Conservation (phyloP, 495 filamentous ascomycete species). For the Aspergillus olivimuriae region DNA sequence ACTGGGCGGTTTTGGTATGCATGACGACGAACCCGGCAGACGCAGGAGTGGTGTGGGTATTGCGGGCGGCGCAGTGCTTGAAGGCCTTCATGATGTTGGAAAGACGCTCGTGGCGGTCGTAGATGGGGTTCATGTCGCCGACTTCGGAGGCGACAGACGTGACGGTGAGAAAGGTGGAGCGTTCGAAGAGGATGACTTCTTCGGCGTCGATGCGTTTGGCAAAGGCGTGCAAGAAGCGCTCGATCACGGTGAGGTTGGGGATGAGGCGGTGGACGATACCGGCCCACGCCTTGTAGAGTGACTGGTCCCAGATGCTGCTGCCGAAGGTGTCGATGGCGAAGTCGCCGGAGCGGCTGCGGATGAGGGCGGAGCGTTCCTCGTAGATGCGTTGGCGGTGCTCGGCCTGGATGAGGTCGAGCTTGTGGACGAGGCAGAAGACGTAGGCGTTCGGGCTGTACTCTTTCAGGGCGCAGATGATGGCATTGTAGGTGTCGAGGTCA, state of each 20-base stretch:
- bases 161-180: conserved; percentile 91
- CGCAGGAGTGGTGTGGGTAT: conserved; percentile 45
- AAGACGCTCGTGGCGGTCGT: conserved; percentile 89
- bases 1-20: conserved; percentile 62
- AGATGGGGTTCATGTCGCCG: conserved; percentile 74
- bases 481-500: conserved; percentile 81
- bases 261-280: conserved; percentile 94
- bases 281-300: conserved; percentile 96
- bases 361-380: conserved; percentile 64
- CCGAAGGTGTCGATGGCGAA: conserved; percentile 72
- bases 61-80: conserved; percentile 70
- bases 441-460: conserved; percentile 80
- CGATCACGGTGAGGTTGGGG: conserved; percentile 85
- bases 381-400: conserved; percentile 73
- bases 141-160: conserved; percentile 69
- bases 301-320: conserved; percentile 98
- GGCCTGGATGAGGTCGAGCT: conserved; percentile 93
- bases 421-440: conserved; percentile 92
- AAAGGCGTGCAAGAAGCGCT: conserved; percentile 70
- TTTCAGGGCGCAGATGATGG: conserved; percentile 74
- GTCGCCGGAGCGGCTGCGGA: conserved; percentile 66
- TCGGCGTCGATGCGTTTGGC: conserved; percentile 81
- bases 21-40: conserved; percentile 58
- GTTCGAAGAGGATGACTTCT: conserved; percentile 92
- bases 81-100: conserved; percentile 96